Evolutionary conservation across 306 rosid species (phyloP).

Genomic region (Hippophae rhamnoides): DNA sequence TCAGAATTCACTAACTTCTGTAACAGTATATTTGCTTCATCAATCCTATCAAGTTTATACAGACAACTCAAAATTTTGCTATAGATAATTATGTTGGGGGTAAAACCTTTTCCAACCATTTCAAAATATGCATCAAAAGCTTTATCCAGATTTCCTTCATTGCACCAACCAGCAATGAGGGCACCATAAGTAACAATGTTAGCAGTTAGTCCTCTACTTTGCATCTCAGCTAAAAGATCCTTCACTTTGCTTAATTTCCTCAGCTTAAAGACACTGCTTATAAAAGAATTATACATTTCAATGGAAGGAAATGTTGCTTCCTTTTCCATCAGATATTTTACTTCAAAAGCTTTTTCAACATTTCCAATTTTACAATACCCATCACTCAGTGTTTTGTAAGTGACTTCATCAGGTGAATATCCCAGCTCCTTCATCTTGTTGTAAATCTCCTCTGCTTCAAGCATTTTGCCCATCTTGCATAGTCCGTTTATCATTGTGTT

Average conservation of each 20-base stretch:
- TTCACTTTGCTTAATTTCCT: slow-evolving; percentile 33
- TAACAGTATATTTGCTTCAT: slow-evolving; percentile 61
- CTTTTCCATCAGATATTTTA: slow-evolving; percentile 51
- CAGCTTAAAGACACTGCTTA: slow-evolving; percentile 53
- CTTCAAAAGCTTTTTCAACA: slow-evolving; percentile 49
- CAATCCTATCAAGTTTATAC: slow-evolving; percentile 44
- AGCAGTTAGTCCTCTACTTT: slow-evolving; percentile 47
- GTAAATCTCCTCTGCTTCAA: slow-evolving; percentile 53
- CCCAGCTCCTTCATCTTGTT: slow-evolving; percentile 67
- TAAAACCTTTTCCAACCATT: slow-evolving; percentile 57
- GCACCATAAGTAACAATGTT: slow-evolving; percentile 60
- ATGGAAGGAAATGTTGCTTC: slow-evolving; percentile 40
- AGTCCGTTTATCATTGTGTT: slow-evolving; percentile 70
- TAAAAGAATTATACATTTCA: slow-evolving; percentile 80
- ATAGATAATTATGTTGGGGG: slow-evolving; percentile 46
- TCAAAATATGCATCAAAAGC: slow-evolving; percentile 56
- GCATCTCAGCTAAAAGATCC: slow-evolving; percentile 57
- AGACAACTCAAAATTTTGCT: slow-evolving; percentile 71
- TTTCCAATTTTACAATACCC: slow-evolving; percentile 62
- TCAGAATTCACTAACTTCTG: slow-evolving; percentile 54
- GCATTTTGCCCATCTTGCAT: slow-evolving; percentile 68
- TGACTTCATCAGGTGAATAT: slow-evolving; percentile 57
- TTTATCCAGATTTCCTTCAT: slow-evolving; percentile 56
- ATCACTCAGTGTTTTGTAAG: slow-evolving; percentile 60
- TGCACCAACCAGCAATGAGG: slow-evolving; percentile 80